Conservation (phyloP, 306 rosid species). For the Cyclanthera cordifolia region DNA sequence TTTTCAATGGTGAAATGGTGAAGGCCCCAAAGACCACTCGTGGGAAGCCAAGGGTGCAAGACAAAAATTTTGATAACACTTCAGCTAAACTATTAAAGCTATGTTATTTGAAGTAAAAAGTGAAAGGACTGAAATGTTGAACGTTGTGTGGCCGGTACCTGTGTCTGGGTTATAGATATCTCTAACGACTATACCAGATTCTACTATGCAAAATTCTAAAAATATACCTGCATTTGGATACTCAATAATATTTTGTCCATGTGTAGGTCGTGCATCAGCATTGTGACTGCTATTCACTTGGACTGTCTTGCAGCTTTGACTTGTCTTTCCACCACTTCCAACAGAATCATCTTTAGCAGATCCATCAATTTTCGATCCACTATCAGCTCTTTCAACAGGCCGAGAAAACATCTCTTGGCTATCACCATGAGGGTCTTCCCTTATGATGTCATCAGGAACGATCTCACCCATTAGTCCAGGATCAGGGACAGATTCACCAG, state of each 20-base stretch:
- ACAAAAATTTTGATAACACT: not conserved
- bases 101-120: not conserved
- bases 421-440: slow-evolving; percentile 85
- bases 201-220: slow-evolving; percentile 34
- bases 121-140: slow-evolving; percentile 14
- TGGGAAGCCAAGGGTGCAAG: not conserved
- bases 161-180: too few relatives aligned
- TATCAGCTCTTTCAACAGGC: slow-evolving; percentile 78
- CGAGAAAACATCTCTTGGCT: slow-evolving; percentile 92
- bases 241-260: slow-evolving; percentile 49
- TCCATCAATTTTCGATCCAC: slow-evolving; percentile 90
- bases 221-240: slow-evolving; percentile 60
- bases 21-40: not conserved
- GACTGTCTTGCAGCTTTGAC: slow-evolving; percentile 57
- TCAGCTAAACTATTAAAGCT: not conserved
- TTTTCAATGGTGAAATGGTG: not conserved
- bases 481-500: slow-evolving; percentile 84
- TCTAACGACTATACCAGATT: too few relatives aligned
- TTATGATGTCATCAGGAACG: slow-evolving; percentile 66
- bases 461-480: slow-evolving; percentile 95
- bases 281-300: slow-evolving; percentile 49
- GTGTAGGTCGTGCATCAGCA: slow-evolving; percentile 47
- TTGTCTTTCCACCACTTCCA: slow-evolving; percentile 87
- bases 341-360: slow-evolving; percentile 91
- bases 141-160: too few relatives aligned